Evolutionary conservation across 768 basidiomycete genomes (phyloP).

Genomic region (Mycena haematopus): DNA sequence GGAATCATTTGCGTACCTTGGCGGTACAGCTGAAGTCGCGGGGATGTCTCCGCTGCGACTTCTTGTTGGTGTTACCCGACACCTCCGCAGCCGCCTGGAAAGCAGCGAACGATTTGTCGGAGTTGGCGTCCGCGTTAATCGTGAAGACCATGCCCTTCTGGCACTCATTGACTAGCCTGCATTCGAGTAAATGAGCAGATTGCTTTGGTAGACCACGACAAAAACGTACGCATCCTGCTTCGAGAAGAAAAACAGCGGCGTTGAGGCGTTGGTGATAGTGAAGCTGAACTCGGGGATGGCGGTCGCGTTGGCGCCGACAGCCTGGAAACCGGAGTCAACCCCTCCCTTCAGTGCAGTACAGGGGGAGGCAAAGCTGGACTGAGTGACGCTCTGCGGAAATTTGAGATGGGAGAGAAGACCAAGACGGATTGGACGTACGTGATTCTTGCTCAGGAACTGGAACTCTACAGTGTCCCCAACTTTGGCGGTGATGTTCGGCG

Average conservation of each 20-base stretch:
- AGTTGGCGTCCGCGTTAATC: conserved; percentile 1
- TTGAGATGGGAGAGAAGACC: background rate
- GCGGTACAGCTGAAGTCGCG: background rate
- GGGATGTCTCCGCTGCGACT: background rate
- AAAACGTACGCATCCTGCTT: background rate
- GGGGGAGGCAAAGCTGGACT: background rate
- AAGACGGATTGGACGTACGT: background rate
- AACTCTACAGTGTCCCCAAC: conserved; percentile 37
- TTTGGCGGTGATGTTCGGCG: conserved; percentile 39
- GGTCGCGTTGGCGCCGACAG: conserved; percentile 40
- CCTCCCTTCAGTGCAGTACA: conserved; percentile 38
- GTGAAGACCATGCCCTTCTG: conserved; percentile 12
- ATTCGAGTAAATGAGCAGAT: background rate
- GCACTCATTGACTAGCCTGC: background rate
- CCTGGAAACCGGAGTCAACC: conserved; percentile 58
- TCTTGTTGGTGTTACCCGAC: background rate
- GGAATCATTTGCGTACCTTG: background rate
- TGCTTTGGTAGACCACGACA: background rate
- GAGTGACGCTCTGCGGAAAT: background rate
- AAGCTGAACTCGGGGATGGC: conserved; percentile 50
- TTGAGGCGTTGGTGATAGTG: conserved; percentile 49
- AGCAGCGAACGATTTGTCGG: conserved; percentile 10
- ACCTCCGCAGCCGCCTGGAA: conserved; percentile 9
- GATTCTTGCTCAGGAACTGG: conserved; percentile 44
- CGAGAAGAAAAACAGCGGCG: conserved; percentile 66